phyloP scores from a whole-genome alignment of 345 rosid genomes.

The Firmiana major region DNA sequence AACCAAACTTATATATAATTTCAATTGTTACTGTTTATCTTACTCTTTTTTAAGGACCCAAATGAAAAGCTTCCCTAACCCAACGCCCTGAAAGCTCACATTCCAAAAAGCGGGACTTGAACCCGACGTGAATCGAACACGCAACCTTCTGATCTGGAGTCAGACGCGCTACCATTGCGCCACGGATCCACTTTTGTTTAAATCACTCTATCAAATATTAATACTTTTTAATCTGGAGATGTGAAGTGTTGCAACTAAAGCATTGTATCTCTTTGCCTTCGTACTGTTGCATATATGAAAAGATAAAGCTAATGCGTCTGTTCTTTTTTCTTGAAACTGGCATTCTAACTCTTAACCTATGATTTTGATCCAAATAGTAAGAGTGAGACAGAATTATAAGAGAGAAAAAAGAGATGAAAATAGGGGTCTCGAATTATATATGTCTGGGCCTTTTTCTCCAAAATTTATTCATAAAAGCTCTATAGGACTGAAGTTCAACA shows the following conservation, averaged over 20 bases:
- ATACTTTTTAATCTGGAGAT: not conserved
- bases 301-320: not conserved
- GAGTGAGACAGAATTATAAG: not conserved
- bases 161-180: slow-evolving; percentile 99
- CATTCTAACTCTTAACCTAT: not conserved
- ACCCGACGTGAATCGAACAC: slow-evolving; percentile 98
- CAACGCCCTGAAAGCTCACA: too few relatives aligned
- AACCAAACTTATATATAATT: too few relatives aligned
- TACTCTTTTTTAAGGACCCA: too few relatives aligned
- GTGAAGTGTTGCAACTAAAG: not conserved
- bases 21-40: too few relatives aligned
- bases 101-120: slow-evolving; percentile 23
- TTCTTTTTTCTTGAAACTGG: not conserved
- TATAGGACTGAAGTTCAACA: not conserved
- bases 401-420: too few relatives aligned
- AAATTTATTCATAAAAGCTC: not conserved
- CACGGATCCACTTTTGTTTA: slow-evolving; percentile 94
- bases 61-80: too few relatives aligned
- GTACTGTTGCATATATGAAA: not conserved
- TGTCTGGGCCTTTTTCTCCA: too few relatives aligned
- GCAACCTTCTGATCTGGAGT: slow-evolving; percentile 99
- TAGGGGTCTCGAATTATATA: too few relatives aligned
- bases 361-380: not conserved
- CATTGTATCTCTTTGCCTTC: not conserved
- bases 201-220: too few relatives aligned